Base-by-base conservation (phyloP, 1,139 yeast species). In the Saccharomycopsis crataegensis region DNA sequence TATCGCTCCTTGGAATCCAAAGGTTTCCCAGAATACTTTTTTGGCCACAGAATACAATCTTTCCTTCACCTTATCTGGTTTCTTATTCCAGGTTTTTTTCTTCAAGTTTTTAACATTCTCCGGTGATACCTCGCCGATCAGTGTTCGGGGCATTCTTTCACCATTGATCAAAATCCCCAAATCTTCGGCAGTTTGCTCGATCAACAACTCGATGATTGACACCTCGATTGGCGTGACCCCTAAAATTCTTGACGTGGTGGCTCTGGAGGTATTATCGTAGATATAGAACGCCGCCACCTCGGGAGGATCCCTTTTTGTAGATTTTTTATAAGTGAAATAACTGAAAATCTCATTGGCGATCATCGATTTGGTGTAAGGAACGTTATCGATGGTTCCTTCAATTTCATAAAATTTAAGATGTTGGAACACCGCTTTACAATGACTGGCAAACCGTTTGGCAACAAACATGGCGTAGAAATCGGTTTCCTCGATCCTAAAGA, bases 131-230 rank as follows among this genome's bases (percentile, higher is more conserved):
- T 22, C 28, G 11, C n/a, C n/a, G 5, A 11, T 36, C 11, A 36
- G 2, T 11, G 11, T 3, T 5, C 40, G 11, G 11, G 44, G 28
- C 9, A 28, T 31, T 31, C 46, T 16, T 3, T 31, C 17, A 22
- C 46, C 49, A 28, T 46, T 46, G 44, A 46, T 46, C 46, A n/a
- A 14, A 34, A 46, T 28, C 9, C 17, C n/a, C 46, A 46, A 46
- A 14, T 32, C 40, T 6, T 46, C 22, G 12, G 22, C 16, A 34
- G 34, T 34, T 12, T 14, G 14, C n/a, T 32, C 46, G 12, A 46
- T 34, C 44, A 46, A 16, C 12, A 11, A 11, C 42, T 45, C 48
- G 28, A 45, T 43, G 6, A 16, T 16, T 4, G 16, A n/a, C n/a
- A 38, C 42, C 16, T 38, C 14, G 7, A n/a, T 16, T n/a, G 16